Evolutionary conservation across 2,329 filamentous ascomycete genomes (phyloP), one percentile per base, ranked within the genome.

Genomic region (Microcyclosporella mali): DNA sequence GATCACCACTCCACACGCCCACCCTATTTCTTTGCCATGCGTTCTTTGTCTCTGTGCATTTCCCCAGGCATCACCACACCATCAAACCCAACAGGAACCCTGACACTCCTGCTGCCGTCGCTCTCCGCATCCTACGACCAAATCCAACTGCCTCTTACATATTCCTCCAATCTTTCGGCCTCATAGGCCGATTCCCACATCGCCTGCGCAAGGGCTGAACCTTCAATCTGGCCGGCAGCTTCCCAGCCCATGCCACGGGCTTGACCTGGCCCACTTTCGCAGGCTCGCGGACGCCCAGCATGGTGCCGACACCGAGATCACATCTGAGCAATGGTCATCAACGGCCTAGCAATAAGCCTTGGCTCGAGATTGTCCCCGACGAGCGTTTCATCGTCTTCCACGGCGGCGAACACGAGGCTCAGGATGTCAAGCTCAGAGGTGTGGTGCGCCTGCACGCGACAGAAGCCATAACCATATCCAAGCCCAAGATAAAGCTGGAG

Each of bases 301-400:
- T 61, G 58, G 52, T 59, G 8, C 53, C 57, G 25, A 57, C 56
- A 12, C 57, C 57, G 25, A 45, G 56, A 33, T 43, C 41, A 14
- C 43, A 54, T 32, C 41, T 39, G 21, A 43, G 40, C 38, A 37
- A 45, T 33, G 43, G 43, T 27, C n/a, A n/a, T n/a, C 37, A 41
- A 32, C 41, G 46, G 31, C 33, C 39, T 16, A 46, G 49, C 30
- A 43, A 45, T 42, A 63, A 60, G 46, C 55, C 61, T 11, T 58
- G 56, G 25, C 53, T 66, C 34, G 70, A 73, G 54, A 71, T 73
- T 51, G 63, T 68, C 45, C 70, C 70, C 28, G 65, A 70, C 46
- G 66, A 65, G 25, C 65, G 68, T 15, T 73, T 73, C 53, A 66
- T 73, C 19, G 70, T 73, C 48, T 72, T 73, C 59, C 64, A 71